phyloP scores from a whole-genome alignment of 257 asterid species.

The Schizonepeta tenuifolia region DNA sequence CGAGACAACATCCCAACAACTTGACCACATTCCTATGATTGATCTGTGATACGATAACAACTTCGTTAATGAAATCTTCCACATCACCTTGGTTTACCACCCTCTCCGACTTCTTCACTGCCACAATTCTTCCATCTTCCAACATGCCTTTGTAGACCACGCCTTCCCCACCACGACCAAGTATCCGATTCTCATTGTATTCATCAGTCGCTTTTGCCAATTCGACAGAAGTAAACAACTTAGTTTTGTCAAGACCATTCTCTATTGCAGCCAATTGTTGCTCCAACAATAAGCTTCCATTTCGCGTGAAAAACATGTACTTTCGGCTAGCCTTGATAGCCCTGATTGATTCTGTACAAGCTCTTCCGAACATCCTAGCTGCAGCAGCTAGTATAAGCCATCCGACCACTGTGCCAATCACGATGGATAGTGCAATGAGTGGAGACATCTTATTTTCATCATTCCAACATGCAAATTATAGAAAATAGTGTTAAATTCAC shows the following conservation, averaged over 20 bases:
- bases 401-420: constrained; percentile 28
- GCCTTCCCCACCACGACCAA: too few species aligned
- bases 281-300: too few species aligned
- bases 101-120: background rate
- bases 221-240: constrained; percentile 30
- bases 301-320: constrained; percentile 28
- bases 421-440: background rate
- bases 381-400: background rate
- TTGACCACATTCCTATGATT: constrained; percentile 31
- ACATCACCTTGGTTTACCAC: background rate
- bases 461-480: background rate
- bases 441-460: background rate
- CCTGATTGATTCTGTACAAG: background rate
- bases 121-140: background rate
- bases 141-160: background rate
- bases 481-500: too few species aligned
- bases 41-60: constrained; percentile 31
- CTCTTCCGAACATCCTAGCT: constrained; percentile 24
- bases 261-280: constrained; percentile 22
- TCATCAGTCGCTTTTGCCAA: constrained; percentile 30
- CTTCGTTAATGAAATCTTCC: constrained; percentile 29
- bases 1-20: background rate
- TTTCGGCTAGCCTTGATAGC: constrained; percentile 20
- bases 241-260: constrained; percentile 26
- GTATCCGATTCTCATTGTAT: too few species aligned